phyloP scores from a whole-genome alignment of 164 flowering plant genomes.

The Vitis amurensis region DNA sequence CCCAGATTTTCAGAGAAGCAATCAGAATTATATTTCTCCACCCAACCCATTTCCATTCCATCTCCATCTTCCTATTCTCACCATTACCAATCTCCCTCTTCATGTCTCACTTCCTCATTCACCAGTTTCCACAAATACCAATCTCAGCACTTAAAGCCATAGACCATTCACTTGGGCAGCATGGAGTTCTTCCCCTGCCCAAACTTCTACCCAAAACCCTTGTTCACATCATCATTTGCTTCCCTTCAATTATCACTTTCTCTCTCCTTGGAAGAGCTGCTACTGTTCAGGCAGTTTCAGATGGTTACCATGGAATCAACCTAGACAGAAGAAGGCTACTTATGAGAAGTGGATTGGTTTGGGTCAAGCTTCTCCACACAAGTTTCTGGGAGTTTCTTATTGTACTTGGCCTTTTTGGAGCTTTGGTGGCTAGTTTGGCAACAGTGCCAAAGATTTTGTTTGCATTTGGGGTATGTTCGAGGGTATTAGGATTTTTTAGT shows the following conservation, averaged over 20 bases:
- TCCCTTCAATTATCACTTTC: constrained; percentile 39
- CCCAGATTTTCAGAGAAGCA: constrained; percentile 34
- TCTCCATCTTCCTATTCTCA: constrained; percentile 38
- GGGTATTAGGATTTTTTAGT: constrained; percentile 18
- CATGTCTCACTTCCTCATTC: constrained; percentile 35
- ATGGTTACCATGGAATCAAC: constrained; percentile 33
- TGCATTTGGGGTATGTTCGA: constrained; percentile 20
- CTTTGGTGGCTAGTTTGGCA: constrained; percentile 19
- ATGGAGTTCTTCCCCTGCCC: constrained; percentile 18
- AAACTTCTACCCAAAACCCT: constrained; percentile 28
- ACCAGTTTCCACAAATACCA: constrained; percentile 24
- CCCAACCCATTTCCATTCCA: constrained; percentile 38
- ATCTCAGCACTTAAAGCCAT: constrained; percentile 16
- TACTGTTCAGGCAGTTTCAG: constrained; percentile 35
- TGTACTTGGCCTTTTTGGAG: constrained; percentile 22
- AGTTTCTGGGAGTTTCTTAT: constrained; percentile 31
- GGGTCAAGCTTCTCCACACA: constrained; percentile 46
- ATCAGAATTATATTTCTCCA: constrained; percentile 36
- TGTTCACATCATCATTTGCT: constrained; percentile 29
- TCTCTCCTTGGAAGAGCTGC: constrained; percentile 41
- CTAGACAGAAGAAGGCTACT: constrained; percentile 26
- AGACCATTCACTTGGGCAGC: constrained; percentile 15
- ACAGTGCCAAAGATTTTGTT: constrained; percentile 18
- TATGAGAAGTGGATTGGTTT: constrained; percentile 26
- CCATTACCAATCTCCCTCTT: constrained; percentile 38